Percentiles rank a stretch among this genome's conserved stretches.
phyloP scores from a whole-genome alignment of 441 rosid species.

The Daphne laureola region DNA sequence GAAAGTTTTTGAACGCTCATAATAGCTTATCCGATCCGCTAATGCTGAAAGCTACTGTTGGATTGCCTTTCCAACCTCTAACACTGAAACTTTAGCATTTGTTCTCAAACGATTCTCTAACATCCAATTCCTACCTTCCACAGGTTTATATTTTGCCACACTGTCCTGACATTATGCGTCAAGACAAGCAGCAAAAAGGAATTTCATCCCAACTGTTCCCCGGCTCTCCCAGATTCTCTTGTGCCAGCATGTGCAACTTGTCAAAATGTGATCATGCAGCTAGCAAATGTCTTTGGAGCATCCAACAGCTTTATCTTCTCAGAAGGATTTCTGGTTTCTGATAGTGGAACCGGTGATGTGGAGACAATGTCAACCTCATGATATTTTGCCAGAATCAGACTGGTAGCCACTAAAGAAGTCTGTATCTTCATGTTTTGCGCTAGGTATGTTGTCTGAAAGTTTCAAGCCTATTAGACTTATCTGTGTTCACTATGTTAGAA shows the following conservation, averaged over 20 bases:
- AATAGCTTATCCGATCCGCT: no score
- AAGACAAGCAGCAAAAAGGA: conserved; percentile 52
- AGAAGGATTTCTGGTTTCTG: conserved; percentile 29
- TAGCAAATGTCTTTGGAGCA: conserved; percentile 55
- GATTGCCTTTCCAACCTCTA: no score
- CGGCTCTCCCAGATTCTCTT: conserved; percentile 52
- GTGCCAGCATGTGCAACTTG: conserved; percentile 34
- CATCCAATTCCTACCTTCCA: not conserved
- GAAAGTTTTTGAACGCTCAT: no score
- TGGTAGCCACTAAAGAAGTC: no score
- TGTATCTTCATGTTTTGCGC: no score
- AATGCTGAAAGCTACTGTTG: no score
- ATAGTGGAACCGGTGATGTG: conserved; percentile 16
- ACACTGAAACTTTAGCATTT: no score
- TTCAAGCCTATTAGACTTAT: no score
- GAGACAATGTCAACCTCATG: conserved; percentile 22
- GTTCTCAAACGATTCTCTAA: no score
- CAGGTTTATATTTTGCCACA: conserved; percentile 83
- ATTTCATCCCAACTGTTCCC: conserved; percentile 64
- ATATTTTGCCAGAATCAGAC: not conserved
- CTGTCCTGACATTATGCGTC: conserved; percentile 50
- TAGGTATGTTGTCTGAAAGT: no score
- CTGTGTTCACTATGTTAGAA: no score
- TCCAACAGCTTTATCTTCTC: conserved; percentile 47
- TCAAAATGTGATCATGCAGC: conserved; percentile 46